A percentile compares a stretch with the other conserved stretches of the same genome.
These are phyloP conservation scores for Moringa oleifera DNA, from an alignment of 345 rosid genomes.

Conservation along the genomic window DNA sequence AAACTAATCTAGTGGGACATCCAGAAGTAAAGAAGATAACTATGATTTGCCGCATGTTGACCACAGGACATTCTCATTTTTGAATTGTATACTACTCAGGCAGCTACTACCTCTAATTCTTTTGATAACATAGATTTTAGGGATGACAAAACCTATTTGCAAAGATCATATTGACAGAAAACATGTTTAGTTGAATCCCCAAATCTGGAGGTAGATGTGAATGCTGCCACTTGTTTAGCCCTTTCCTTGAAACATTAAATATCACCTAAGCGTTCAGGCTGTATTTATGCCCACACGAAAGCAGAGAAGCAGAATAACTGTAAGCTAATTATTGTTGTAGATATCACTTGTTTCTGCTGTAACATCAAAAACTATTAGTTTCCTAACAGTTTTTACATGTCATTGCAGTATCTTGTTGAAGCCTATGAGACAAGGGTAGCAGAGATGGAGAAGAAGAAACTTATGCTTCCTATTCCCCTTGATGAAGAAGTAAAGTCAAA, in stretches of 20 bases:
- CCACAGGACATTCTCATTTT: too few relatives aligned
- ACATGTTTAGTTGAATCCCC: background rate
- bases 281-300: background rate
- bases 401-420: conserved; percentile 73
- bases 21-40: too few relatives aligned
- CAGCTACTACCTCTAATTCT: background rate
- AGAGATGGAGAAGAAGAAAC: conserved; percentile 70
- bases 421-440: conserved; percentile 77
- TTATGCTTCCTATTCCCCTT: conserved; percentile 57
- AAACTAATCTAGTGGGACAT: background rate
- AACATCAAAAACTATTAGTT: conserved; percentile 11
- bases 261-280: background rate
- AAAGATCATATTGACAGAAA: background rate
- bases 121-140: too few relatives aligned
- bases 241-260: too few relatives aligned
- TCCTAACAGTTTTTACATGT: conserved; percentile 5
- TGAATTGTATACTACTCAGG: too few relatives aligned
- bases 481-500: conserved; percentile 65
- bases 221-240: too few relatives aligned
- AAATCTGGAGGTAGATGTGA: background rate
- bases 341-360: background rate
- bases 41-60: too few relatives aligned
- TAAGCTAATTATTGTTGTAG: background rate
- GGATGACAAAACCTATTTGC: background rate
- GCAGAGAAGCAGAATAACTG: background rate